These are phyloP conservation scores for Metschnikowia anglica DNA, from an alignment of 805 yeast genomes.

Conservation along the genomic window DNA sequence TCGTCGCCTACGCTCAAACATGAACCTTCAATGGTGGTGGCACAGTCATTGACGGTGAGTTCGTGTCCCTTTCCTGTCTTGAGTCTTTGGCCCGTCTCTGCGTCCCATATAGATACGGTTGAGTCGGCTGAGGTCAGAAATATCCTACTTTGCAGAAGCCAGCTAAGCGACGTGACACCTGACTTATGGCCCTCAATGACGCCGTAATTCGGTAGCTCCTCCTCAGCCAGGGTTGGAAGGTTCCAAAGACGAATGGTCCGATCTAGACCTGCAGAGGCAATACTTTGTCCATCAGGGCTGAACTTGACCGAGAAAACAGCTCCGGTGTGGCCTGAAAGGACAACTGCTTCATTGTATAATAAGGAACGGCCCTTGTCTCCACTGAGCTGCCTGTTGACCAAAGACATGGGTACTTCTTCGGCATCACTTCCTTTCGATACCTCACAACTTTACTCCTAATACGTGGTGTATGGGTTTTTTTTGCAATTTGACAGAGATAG, in stretches of 20 bases:
- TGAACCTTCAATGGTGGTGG: conserved; percentile 25
- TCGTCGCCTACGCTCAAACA: conserved; percentile 64
- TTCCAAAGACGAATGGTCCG: conserved; percentile 48
- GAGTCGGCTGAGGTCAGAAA: conserved; percentile 61
- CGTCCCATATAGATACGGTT: conserved; percentile 63
- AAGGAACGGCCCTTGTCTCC: neutral
- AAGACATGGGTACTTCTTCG: conserved; percentile 8
- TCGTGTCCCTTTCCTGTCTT: conserved; percentile 55
- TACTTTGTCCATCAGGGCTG: conserved; percentile 46
- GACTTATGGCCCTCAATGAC: conserved; percentile 56
- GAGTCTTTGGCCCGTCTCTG: conserved; percentile 51
- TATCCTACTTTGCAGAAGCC: conserved; percentile 46
- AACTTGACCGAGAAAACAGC: conserved; percentile 54
- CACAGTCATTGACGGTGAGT: conserved; percentile 56
- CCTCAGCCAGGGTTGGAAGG: conserved; percentile 30
- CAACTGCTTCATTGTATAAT: conserved; percentile 32
- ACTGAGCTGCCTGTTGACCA: conserved; percentile 1
- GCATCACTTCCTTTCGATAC: no score
- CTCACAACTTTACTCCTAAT: no score
- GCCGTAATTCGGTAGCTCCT: conserved; percentile 42
- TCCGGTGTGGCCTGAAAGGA: conserved; percentile 53
- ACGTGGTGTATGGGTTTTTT: conserved; percentile 12
- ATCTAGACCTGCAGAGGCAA: conserved; percentile 68
- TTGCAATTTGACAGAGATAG: no score
- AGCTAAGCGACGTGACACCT: conserved; percentile 59